Evolutionary conservation across 202 grass and related monocot genomes (phyloP), one percentile per base, ranked within the genome.

Genomic region (Alloteropsis angusta): DNA sequence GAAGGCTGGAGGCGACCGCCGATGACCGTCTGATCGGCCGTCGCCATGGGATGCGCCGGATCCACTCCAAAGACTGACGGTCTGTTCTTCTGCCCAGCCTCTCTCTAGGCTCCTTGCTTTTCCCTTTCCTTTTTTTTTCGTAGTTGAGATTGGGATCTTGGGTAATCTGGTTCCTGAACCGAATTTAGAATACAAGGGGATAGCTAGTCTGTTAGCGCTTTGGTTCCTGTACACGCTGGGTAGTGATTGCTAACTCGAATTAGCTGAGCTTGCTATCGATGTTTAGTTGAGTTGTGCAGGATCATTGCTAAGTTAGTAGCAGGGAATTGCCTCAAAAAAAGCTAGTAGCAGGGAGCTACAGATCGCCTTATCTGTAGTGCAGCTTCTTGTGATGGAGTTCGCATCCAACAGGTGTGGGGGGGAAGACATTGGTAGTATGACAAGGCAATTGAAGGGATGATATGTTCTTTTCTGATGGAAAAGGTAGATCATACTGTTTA

Each of bases 31-130:
- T 84, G 81, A 76, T 44, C 71, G 46, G 78, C 77, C 38, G 72
- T 78, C 80, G 79, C 57, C 68, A 94, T 94, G 92, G 92, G 92
- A 47, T 94, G 92, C 74, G 92, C 80, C 53, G 92, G 88, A 91
- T 94, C 92, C 83, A 88, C 81, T 39, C 88, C 83, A 10, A 85
- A 75, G 68, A 72, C 80, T 25, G 88, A 90, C 3, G 83, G 88
- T 90, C 41, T 34, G 14, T 57, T 69, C 83, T 14, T 47, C 62
- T 26, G 1, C 41, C 15, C 26, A 14, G 15, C n/a, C 38, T 49
- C 32, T 58, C 17, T 77, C 63, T n/a, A n/a, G 13, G 56, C 71
- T 65, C 37, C 65, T 35, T 36, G 3, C 4, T 35, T 7, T 42
- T 13, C 42, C 18, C 54, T 1, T 26, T 64, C 3, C 9, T 53